Evolutionary conservation across 306 rosid genomes (phyloP), one percentile per base, ranked within the genome.

Genomic region (Chamaecrista fasciculata): DNA sequence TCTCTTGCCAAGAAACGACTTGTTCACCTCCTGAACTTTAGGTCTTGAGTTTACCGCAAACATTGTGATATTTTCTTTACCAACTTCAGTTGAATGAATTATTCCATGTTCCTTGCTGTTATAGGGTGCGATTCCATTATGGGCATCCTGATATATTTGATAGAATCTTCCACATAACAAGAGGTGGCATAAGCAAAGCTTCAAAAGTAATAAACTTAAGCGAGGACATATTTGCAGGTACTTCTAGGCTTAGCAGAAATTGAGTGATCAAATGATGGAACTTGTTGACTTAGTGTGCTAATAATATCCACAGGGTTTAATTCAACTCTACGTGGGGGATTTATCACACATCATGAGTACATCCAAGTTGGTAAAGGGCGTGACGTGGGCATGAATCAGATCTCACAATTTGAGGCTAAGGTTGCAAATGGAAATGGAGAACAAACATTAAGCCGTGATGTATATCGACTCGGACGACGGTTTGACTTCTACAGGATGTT

Each of bases 311-410:
- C 66, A 82, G 86, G 86, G 33, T 82, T 74, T 78, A 82, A 82
- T 71, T 82, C 86, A 66, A 82, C 86, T 11, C 81, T 82, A 23
- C 86, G 86, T 11, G 83, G 75, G 71, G 86, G 86, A 60, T 78
- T 72, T 81, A 81, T 81, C 46, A 81, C 85, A 50, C 85, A 81
- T 71, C 85, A 81, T 74, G 85, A 81, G 65, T 82, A 82, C 76
- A 82, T 82, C 51, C 86, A 82, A 71, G 86, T 82, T 16, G 86
- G 86, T 67, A 82, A 82, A 77, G 86, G 86, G 56, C 76, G 86
- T 70, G 86, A 82, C 29, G 86, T 82, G 65, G 86, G 86, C 72
- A 77, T 82, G 64, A 82, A 82, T 60, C 86, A 82, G 74, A 82
- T 82, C 66, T 82, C 85, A 12, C 79, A 64, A 67, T 81, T 81